These are phyloP conservation scores for Bruguiera gymnorhiza DNA, from an alignment of 345 rosid species.

Conservation along the genomic window DNA sequence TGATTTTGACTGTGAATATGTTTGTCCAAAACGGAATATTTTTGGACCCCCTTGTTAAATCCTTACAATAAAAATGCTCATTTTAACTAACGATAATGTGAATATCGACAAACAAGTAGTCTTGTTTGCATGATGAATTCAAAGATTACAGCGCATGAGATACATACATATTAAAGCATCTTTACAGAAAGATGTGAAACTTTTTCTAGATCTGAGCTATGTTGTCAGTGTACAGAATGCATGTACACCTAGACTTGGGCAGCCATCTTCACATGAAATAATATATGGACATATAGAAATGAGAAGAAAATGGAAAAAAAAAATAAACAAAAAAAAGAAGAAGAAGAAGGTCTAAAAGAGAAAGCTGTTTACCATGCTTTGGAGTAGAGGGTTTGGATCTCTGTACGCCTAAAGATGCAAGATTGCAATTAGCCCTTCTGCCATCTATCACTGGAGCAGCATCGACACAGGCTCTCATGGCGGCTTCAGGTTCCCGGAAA, in stretches of 20 bases:
- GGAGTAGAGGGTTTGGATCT: constrained; percentile 98
- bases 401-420: constrained; percentile 90
- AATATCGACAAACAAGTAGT: background rate
- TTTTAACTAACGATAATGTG: background rate
- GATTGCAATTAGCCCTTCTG: constrained; percentile 95
- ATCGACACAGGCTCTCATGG: constrained; percentile 89
- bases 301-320: background rate
- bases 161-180: background rate
- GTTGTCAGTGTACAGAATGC: background rate
- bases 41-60: background rate
- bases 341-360: background rate
- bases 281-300: background rate
- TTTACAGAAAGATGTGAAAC: background rate
- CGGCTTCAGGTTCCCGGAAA: constrained; percentile 89
- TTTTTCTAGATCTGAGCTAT: constrained; percentile 29
- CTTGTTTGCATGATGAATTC: background rate
- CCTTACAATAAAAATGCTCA: background rate
- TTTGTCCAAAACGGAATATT: constrained; percentile 19
- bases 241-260: background rate
- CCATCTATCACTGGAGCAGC: constrained; percentile 97
- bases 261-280: background rate
- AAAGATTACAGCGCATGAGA: background rate
- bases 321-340: too few species aligned
- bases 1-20: constrained; percentile 13
- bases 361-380: constrained; percentile 51